A percentile compares a stretch with the other conserved stretches of the same genome.
phyloP scores from a whole-genome alignment of 2,329 filamentous ascomycete species.

The Sarocladium brachiariae region DNA sequence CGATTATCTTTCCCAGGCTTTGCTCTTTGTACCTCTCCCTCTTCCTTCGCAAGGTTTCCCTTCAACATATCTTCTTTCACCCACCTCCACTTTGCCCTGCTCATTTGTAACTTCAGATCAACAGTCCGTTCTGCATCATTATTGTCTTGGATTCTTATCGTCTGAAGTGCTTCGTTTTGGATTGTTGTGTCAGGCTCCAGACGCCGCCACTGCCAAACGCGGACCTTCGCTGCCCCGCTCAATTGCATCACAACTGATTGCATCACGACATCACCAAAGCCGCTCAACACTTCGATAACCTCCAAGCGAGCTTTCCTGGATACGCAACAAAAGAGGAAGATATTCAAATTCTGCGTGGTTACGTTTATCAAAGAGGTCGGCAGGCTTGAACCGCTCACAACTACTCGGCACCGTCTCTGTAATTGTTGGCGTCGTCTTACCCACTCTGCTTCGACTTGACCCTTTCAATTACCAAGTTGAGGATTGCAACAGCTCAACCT shows the following conservation, averaged over 20 bases:
- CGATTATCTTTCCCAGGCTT: not conserved
- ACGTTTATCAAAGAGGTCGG: too few relatives aligned
- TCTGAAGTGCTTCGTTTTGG: not conserved
- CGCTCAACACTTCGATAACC: not conserved
- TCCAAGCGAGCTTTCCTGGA: too few relatives aligned
- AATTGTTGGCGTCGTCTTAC: too few relatives aligned
- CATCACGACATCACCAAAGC: constrained; percentile 1
- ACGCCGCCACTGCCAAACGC: not conserved
- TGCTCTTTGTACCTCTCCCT: not conserved
- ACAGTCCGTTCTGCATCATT: not conserved
- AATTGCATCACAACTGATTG: constrained; percentile 2
- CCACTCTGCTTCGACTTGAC: not conserved
- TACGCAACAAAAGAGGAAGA: too few relatives aligned
- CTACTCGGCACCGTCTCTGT: too few relatives aligned
- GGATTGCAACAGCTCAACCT: not conserved
- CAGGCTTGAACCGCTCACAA: too few relatives aligned
- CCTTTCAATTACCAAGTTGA: too few relatives aligned
- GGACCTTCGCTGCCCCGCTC: not conserved
- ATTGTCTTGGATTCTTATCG: not conserved
- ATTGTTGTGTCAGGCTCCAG: not conserved
- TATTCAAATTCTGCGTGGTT: too few relatives aligned
- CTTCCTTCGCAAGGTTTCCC: not conserved
- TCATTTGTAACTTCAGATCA: too few relatives aligned
- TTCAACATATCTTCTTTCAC: not conserved
- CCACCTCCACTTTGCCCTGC: too few relatives aligned